These are phyloP conservation scores for Epichloe aotearoae DNA, from an alignment of 2,329 filamentous ascomycete genomes.

Conservation along the genomic window DNA sequence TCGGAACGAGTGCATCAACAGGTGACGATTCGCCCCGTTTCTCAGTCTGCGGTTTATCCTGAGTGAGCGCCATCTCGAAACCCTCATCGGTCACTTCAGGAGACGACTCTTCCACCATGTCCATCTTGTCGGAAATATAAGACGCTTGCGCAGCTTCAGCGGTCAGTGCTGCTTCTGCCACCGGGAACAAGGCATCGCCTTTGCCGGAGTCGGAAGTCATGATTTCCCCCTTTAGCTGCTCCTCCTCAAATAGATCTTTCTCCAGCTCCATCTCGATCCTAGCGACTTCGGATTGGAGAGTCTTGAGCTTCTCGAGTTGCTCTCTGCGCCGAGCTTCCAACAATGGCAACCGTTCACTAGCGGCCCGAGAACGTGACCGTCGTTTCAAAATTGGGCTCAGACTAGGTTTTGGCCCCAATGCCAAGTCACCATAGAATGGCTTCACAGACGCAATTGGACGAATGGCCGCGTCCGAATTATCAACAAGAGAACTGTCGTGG, in stretches of 20 bases:
- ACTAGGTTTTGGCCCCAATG: neutral
- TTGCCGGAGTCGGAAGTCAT: slow-evolving; percentile 9
- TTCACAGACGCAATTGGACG: neutral
- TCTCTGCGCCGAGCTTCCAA: slow-evolving; percentile 22
- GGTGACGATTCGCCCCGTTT: neutral
- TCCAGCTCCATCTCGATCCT: slow-evolving; percentile 36
- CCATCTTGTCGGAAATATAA: neutral
- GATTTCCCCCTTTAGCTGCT: slow-evolving; percentile 18
- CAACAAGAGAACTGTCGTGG: slow-evolving; percentile 14
- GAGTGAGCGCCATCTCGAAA: neutral
- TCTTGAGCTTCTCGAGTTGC: slow-evolving; percentile 32
- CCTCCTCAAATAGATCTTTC: slow-evolving; percentile 21
- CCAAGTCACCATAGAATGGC: neutral
- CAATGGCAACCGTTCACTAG: slow-evolving; percentile 24
- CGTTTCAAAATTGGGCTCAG: slow-evolving; percentile 5
- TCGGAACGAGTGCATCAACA: neutral
- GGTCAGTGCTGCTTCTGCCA: neutral
- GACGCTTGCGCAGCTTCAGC: neutral
- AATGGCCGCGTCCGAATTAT: slow-evolving; percentile 10
- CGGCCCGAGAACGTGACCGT: slow-evolving; percentile 19
- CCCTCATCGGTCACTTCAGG: neutral
- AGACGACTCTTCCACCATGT: neutral
- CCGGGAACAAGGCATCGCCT: neutral
- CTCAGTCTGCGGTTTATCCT: neutral
- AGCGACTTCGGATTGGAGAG: slow-evolving; percentile 32